Evolutionary conservation across 225 moss, liverwort and hornwort genomes (phyloP).

Genomic region (Neckera pumila): DNA sequence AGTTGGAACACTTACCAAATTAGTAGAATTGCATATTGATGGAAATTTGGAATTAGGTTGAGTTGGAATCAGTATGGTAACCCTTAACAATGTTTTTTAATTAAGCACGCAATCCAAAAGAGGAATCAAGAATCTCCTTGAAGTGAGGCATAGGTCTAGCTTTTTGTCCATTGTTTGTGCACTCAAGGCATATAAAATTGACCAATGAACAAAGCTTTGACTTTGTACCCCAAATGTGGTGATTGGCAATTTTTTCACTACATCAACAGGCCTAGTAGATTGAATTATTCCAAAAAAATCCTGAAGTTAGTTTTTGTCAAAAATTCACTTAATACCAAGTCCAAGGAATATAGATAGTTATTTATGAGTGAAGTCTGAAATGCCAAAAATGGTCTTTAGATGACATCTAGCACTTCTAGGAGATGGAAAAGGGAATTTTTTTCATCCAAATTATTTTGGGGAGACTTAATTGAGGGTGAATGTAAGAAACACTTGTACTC

Average conservation of each 20-base stretch:
- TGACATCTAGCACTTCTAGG: neutral
- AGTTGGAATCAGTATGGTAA: fast-evolving
- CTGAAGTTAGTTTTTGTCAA: neutral
- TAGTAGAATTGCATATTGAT: neutral
- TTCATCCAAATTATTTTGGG: neutral
- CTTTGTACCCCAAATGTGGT: neutral
- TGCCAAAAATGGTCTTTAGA: neutral
- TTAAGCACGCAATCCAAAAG: fast-evolving
- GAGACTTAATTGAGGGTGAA: no score
- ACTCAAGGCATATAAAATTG: neutral
- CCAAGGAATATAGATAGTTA: fast-evolving
- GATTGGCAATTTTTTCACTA: neutral
- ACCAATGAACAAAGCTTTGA: neutral
- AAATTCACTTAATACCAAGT: neutral
- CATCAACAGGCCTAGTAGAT: fast-evolving
- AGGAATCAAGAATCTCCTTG: neutral
- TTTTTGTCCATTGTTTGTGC: fast-evolving
- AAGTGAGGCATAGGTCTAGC: fast-evolving
- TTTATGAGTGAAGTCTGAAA: neutral
- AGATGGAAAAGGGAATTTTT: neutral
- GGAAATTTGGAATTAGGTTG: no score
- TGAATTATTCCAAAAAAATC: neutral
- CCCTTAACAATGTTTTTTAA: neutral
- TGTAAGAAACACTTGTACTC: no score
- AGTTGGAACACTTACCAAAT: neutral